Evolutionary conservation across 495 filamentous ascomycete genomes (phyloP).

Genomic region (Friedmanniomyces simplex): DNA sequence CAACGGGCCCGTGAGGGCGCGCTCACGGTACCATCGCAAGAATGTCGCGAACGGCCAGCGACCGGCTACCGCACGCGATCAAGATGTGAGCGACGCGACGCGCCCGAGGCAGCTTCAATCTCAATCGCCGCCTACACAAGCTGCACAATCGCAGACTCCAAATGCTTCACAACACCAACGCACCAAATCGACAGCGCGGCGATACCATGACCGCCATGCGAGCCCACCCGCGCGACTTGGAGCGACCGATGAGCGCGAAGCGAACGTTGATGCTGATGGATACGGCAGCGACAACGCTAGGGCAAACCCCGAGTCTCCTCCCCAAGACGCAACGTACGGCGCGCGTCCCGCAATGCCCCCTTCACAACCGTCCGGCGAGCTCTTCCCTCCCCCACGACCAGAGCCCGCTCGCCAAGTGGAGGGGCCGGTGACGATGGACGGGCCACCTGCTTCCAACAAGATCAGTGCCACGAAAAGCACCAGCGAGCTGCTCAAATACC

Average conservation of each 20-base stretch:
- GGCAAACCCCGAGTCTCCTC: background rate
- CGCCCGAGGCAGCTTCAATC: background rate
- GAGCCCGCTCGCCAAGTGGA: background rate
- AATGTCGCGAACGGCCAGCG: conserved; percentile 6
- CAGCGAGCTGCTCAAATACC: background rate
- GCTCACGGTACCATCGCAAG: conserved; percentile 30
- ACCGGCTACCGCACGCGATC: conserved; percentile 4
- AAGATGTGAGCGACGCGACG: conserved; percentile 1
- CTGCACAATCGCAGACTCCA: background rate
- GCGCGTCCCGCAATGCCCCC: background rate
- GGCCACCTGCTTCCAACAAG: conserved; percentile 13
- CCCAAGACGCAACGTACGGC: background rate
- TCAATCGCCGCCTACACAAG: background rate
- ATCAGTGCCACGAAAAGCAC: conserved; percentile 17
- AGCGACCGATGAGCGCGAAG: background rate
- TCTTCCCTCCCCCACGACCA: conserved; percentile 13
- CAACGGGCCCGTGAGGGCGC: conserved; percentile 23
- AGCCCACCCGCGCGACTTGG: conserved; percentile 4
- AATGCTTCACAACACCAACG: background rate
- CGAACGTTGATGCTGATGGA: background rate
- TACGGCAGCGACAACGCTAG: background rate
- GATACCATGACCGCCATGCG: background rate
- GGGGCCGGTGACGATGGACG: background rate
- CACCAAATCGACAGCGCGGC: background rate
- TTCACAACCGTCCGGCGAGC: conserved; percentile 6